Conservation (phyloP, 2,329 filamentous ascomycete species). For the Cercospora sp. region DNA sequence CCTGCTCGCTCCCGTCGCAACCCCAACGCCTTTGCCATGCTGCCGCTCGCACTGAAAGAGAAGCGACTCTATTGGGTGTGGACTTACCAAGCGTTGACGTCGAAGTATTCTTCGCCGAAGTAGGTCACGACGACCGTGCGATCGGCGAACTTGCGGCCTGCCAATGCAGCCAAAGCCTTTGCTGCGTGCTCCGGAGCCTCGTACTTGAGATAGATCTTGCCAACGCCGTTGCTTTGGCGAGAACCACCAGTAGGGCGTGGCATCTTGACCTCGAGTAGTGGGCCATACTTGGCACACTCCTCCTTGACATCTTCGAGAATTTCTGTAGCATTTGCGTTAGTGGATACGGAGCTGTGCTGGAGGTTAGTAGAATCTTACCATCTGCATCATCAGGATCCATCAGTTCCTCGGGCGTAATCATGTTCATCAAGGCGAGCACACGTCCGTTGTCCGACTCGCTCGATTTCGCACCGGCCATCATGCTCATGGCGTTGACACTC, state of each 20-base stretch:
- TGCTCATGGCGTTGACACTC: constrained; percentile 95
- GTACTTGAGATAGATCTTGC: constrained; percentile 98
- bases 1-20: background rate
- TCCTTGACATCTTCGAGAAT: constrained; percentile 93
- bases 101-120: constrained; percentile 97
- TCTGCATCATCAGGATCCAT: constrained; percentile 94
- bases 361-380: constrained; percentile 56
- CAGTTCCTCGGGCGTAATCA: constrained; percentile 95
- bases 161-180: constrained; percentile 83
- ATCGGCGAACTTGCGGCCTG: constrained; percentile 93
- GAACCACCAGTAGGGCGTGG: constrained; percentile 81
- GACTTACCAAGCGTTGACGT: constrained; percentile 80
- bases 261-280: constrained; percentile 84
- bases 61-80: background rate
- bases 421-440: constrained; percentile 92
- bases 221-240: constrained; percentile 82
- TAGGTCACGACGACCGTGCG: constrained; percentile 95
- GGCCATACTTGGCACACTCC: constrained; percentile 89
- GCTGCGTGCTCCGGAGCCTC: constrained; percentile 74
- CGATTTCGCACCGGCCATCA: constrained; percentile 82
- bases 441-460: constrained; percentile 77
- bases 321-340: constrained; percentile 58
- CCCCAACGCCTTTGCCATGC: background rate
- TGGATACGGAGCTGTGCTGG: background rate
- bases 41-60: background rate